Evolutionary conservation across 768 basidiomycete genomes (phyloP).

Genomic region (Heimioporus sp.): DNA sequence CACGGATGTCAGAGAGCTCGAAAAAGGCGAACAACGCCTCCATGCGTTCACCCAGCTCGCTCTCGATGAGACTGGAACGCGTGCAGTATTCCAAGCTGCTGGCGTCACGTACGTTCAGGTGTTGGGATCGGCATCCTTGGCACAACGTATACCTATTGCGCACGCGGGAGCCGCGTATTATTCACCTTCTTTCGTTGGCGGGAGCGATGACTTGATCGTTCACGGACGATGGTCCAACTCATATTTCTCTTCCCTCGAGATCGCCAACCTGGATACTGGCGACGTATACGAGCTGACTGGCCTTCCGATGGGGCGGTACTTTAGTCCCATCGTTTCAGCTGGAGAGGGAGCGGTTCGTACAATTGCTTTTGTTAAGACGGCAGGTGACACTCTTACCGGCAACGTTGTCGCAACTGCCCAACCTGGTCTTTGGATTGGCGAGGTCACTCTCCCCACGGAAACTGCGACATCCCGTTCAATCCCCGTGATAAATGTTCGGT

Average conservation of each 20-base stretch:
- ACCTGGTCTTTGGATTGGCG: constrained; percentile 62
- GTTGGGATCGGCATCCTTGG: constrained; percentile 25
- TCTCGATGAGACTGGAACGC: constrained; percentile 51
- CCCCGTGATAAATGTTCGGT: constrained; percentile 45
- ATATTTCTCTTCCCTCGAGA: constrained; percentile 61
- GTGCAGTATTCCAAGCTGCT: constrained; percentile 65
- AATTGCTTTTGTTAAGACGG: constrained; percentile 64
- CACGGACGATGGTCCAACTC: constrained; percentile 70
- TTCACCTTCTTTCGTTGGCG: constrained; percentile 56
- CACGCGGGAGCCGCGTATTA: constrained; percentile 54
- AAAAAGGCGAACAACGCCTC: constrained; percentile 55
- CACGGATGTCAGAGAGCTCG: constrained; percentile 52
- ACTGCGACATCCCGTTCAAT: constrained; percentile 27
- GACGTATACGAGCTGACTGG: constrained; percentile 49
- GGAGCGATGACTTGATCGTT: constrained; percentile 46
- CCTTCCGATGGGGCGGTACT: constrained; percentile 64
- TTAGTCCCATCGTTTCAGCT: constrained; percentile 54
- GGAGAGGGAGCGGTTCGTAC: constrained; percentile 39
- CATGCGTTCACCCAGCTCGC: constrained; percentile 61
- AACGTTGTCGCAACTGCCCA: constrained; percentile 62
- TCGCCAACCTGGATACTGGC: constrained; percentile 50
- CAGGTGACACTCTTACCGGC: constrained; percentile 59
- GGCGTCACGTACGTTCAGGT: constrained; percentile 37
- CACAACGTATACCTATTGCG: constrained; percentile 47
- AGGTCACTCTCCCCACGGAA: constrained; percentile 48